phyloP scores from a whole-genome alignment of 1,139 yeast genomes.

The Hanseniaspora uvarum region DNA sequence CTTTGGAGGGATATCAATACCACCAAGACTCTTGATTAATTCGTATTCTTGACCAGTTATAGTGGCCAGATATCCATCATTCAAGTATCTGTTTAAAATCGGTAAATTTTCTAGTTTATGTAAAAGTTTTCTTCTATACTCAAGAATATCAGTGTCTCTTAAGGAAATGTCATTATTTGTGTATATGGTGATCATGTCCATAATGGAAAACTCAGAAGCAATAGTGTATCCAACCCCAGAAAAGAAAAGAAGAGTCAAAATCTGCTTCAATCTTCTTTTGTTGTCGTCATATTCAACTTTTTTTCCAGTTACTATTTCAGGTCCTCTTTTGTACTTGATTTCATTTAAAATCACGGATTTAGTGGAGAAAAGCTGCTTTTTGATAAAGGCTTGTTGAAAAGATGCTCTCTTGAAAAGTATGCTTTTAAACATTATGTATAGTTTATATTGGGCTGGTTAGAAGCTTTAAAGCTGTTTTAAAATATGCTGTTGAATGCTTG shows the following conservation, averaged over 20 bases:
- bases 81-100: constrained; percentile 30
- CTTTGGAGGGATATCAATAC: constrained; percentile 62
- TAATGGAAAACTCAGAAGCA: constrained; percentile 30
- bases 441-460: background rate
- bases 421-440: background rate
- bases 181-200: constrained; percentile 31
- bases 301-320: constrained; percentile 8
- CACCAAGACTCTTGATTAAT: constrained; percentile 57
- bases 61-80: constrained; percentile 32
- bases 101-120: constrained; percentile 43
- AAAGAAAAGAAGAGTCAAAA: constrained; percentile 26
- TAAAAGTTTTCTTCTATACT: constrained; percentile 35
- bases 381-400: background rate
- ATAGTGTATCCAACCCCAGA: constrained; percentile 28
- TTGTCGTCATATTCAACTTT: constrained; percentile 15
- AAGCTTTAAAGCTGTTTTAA: background rate
- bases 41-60: constrained; percentile 31
- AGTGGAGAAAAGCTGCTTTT: background rate
- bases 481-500: background rate
- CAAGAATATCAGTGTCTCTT: constrained; percentile 26
- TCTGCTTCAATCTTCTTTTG: constrained; percentile 10
- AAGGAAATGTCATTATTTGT: constrained; percentile 28
- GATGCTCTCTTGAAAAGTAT: background rate
- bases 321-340: constrained; percentile 2
- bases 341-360: background rate